Evolutionary conservation across 495 filamentous ascomycete genomes (phyloP).

Genomic region (Penicillium dipodomyicola): DNA sequence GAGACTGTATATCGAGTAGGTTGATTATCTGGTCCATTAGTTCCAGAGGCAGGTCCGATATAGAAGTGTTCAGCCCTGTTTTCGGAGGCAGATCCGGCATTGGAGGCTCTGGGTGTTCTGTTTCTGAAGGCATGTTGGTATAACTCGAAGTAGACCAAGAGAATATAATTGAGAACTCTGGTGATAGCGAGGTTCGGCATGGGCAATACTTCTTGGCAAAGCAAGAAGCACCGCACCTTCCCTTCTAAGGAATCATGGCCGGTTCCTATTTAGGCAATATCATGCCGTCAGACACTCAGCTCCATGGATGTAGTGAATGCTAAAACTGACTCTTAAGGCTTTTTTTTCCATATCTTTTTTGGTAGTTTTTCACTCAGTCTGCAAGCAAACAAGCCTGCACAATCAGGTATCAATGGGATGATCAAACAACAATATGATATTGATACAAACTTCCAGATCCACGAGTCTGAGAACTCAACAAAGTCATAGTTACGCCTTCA

Average conservation of each 20-base stretch:
- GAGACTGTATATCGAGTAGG: not conserved
- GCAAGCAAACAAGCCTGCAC: no score
- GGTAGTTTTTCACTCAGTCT: no score
- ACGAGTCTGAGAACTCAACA: no score
- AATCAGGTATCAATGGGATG: no score
- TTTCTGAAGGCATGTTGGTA: not conserved
- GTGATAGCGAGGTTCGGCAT: not conserved
- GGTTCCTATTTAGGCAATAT: no score
- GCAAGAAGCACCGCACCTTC: not conserved
- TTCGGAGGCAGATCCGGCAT: not conserved
- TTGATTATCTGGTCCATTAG: not conserved
- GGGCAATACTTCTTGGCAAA: not conserved
- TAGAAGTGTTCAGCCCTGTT: not conserved
- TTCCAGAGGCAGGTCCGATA: not conserved
- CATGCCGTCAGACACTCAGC: no score
- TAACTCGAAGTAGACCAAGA: not conserved
- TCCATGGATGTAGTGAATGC: no score
- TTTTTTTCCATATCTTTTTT: no score
- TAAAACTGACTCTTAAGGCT: no score
- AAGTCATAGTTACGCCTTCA: not conserved
- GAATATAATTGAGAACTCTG: not conserved
- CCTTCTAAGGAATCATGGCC: no score
- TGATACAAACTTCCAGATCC: no score
- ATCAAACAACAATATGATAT: no score
- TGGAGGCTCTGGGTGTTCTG: not conserved